Evolutionary conservation across 1,284 basidiomycete species (phyloP), one percentile per base, ranked within the genome.

Genomic region (Pyrrhoderma noxium): DNA sequence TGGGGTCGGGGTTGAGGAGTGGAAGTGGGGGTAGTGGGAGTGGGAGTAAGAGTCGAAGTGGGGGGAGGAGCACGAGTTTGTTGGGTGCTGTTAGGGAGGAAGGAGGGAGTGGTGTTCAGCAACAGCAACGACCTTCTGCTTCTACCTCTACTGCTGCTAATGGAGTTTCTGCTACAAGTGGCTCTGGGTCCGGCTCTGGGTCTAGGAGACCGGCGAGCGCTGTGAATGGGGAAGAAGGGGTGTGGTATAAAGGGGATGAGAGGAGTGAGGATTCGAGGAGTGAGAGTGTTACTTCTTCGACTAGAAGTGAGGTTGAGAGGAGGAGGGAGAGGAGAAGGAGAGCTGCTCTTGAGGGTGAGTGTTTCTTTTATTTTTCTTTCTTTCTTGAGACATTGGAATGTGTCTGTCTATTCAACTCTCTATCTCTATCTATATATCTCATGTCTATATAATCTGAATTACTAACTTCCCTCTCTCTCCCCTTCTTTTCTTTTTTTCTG

Each of bases 321-420:
- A 36, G n/a, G 27, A 39, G 46, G 49, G 38, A 25, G 49, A 25
- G 51, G 13, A 35, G 49, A n/a, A 38, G 35, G 5, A 21, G 25
- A 35, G 16, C 45, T 23, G 18, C 21, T n/a, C 34, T 36, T 18
- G 52, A 54, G 21, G 11, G 52, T 54, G 48, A 54, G 52, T 42
- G 34, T 25, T 8, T 21, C 14, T 16, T 27, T 3, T 9, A 8
- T 14, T 3, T 11, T 46, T 31, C 5, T 11, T 31, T 31, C 27
- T 11, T 31, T 31, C 27, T 11, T n/a, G n/a, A n/a, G 27, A 31
- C 7, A 31, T 31, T 31, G 27, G 27, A 5, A 5, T 31, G 5
- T 31, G 27, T n/a, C n/a, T n/a, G n/a, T n/a, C n/a, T n/a, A n/a
- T n/a, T n/a, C n/a, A n/a, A n/a, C n/a, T n/a, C n/a, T n/a, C n/a